Evolutionary conservation across 2,329 filamentous ascomycete species (phyloP).

Genomic region (Trichoderma sp.): DNA sequence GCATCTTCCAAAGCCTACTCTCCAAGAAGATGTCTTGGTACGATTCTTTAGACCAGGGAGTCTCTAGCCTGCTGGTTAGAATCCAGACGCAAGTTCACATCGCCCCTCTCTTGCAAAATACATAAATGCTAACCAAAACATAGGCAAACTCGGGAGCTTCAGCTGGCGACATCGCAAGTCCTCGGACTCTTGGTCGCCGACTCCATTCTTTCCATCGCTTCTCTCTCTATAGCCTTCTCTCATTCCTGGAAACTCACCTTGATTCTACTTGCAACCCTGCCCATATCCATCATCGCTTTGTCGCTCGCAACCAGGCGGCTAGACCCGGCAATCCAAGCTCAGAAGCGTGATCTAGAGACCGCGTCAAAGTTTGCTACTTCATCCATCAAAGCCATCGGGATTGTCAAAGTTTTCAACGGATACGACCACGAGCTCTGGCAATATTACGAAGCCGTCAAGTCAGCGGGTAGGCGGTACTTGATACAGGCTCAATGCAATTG

Average conservation of each 20-base stretch:
- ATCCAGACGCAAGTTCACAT: slow-evolving; percentile 64
- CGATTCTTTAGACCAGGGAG: slow-evolving; percentile 68
- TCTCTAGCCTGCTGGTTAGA: slow-evolving; percentile 66
- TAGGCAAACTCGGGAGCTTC: slow-evolving; percentile 80
- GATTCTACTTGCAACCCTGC: slow-evolving; percentile 70
- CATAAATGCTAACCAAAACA: not conserved
- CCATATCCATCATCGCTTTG: slow-evolving; percentile 62
- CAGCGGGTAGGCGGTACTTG: slow-evolving; percentile 62
- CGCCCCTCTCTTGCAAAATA: not conserved
- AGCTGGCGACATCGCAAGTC: slow-evolving; percentile 75
- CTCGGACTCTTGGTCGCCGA: slow-evolving; percentile 68
- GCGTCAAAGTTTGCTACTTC: slow-evolving; percentile 71
- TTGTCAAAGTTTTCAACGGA: slow-evolving; percentile 83
- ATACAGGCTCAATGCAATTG: slow-evolving; percentile 67
- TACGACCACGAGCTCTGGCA: slow-evolving; percentile 65
- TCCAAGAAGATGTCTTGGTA: slow-evolving; percentile 78
- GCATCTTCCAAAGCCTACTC: slow-evolving; percentile 67
- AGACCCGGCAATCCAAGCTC: slow-evolving; percentile 63
- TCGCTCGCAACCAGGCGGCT: slow-evolving; percentile 59
- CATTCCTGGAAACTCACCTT: slow-evolving; percentile 83
- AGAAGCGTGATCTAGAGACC: slow-evolving; percentile 63
- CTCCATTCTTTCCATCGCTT: slow-evolving; percentile 60
- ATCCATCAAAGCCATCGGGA: slow-evolving; percentile 71
- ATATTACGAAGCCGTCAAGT: slow-evolving; percentile 57
- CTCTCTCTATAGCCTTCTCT: slow-evolving; percentile 69